Evolutionary conservation across 192 early-diverging fungal species (phyloP).

Genomic region (Podila clonocystis): DNA sequence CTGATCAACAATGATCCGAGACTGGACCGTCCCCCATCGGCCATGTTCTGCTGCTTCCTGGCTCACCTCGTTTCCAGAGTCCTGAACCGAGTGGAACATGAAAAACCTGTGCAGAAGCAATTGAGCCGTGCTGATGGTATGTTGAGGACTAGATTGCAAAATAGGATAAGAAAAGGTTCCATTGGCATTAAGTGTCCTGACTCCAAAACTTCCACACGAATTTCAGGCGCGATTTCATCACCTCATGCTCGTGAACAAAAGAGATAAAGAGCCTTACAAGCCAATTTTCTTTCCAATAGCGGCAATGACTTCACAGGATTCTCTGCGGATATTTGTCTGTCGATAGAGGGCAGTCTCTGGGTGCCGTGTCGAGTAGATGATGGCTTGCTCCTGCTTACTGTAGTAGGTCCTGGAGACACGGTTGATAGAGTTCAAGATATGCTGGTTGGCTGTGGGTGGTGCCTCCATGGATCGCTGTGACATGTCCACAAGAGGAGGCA

Average conservation of each 20-base stretch:
- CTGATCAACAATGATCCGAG: not conserved
- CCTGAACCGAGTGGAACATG: constrained; percentile 60
- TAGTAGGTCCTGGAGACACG: constrained; percentile 48
- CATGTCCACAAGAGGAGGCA: not conserved
- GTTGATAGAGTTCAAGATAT: constrained; percentile 39
- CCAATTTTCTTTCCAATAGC: constrained; percentile 63
- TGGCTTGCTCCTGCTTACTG: constrained; percentile 40
- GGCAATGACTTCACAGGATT: constrained; percentile 62
- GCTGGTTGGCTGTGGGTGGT: not conserved
- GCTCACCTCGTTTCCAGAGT: constrained; percentile 57
- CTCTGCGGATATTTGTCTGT: constrained; percentile 42
- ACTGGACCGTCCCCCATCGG: not conserved
- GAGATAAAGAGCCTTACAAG: constrained; percentile 55
- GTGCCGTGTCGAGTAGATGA: constrained; percentile 22
- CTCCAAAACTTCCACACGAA: not conserved
- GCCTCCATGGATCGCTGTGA: not conserved
- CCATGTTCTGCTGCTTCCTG: constrained; percentile 3
- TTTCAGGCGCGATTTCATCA: not conserved
- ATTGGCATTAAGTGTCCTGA: not conserved
- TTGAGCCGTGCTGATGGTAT: constrained; percentile 68
- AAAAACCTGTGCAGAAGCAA: constrained; percentile 65
- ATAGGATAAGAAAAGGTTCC: too few species aligned
- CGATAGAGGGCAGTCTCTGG: constrained; percentile 30
- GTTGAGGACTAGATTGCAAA: constrained; percentile 57
- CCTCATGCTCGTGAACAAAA: too few species aligned